Conservation (phyloP, 305 asterid genomes). For the Rubia peregrina region DNA sequence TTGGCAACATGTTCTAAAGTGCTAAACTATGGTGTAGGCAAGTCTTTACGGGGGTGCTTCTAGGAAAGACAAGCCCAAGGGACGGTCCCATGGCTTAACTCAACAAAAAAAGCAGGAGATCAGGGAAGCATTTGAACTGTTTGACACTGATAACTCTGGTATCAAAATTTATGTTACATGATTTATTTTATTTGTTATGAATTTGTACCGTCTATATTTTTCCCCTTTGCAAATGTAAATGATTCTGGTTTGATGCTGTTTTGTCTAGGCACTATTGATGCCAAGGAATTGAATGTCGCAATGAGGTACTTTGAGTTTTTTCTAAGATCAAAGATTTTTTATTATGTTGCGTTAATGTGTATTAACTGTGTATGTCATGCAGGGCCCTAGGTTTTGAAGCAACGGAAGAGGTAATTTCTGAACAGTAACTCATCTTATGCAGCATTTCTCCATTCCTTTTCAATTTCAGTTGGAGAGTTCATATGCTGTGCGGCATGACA, state of each 20-base stretch:
- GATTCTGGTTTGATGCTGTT: not conserved
- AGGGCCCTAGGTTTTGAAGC: constrained; percentile 98
- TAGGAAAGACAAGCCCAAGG: constrained; percentile 63
- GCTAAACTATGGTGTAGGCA: constrained; percentile 37
- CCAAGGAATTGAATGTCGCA: constrained; percentile 87
- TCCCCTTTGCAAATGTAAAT: not conserved
- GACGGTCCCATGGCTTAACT: constrained; percentile 64
- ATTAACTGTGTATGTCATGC: constrained; percentile 29
- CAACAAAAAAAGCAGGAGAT: constrained; percentile 84
- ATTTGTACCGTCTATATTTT: not conserved
- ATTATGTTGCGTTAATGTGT: not conserved
- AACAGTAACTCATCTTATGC: constrained; percentile 10
- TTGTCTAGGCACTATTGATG: constrained; percentile 78
- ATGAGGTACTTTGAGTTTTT: constrained; percentile 56
- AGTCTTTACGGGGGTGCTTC: constrained; percentile 42
- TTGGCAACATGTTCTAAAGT: not conserved
- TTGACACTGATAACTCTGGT: constrained; percentile 93
- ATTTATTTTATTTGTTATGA: not conserved
- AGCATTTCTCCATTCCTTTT: not conserved
- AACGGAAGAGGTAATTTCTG: constrained; percentile 69
- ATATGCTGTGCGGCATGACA: not conserved
- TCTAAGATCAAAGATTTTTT: not conserved
- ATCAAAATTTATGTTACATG: constrained; percentile 9
- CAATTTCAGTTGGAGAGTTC: not conserved
- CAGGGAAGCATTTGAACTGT: constrained; percentile 78